phyloP scores from a whole-genome alignment of 169 alveolate genomes.

The Plasmodium sp. region DNA sequence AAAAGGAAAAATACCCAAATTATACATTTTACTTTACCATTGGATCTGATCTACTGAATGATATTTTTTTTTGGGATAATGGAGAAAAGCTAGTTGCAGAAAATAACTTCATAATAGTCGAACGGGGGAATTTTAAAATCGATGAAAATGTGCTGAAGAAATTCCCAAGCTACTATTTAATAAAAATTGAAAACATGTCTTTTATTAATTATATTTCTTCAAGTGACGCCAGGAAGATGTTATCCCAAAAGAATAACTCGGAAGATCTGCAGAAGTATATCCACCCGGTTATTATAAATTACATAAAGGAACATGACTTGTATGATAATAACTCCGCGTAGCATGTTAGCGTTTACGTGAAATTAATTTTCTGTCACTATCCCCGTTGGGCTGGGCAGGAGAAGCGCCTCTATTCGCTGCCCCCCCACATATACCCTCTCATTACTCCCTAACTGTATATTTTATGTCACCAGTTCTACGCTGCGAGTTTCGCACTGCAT shows the following conservation, averaged over 20 bases:
- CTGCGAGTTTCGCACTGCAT: background rate
- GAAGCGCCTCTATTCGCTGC: background rate
- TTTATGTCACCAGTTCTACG: background rate
- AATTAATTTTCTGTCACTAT: background rate
- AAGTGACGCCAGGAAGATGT: conserved; percentile 41
- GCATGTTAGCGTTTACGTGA: background rate
- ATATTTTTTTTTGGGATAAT: conserved; percentile 40
- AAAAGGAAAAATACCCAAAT: conserved; percentile 46
- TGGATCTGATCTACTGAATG: conserved; percentile 48
- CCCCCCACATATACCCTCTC: background rate
- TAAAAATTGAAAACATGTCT: conserved; percentile 21
- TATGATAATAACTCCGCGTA: background rate
- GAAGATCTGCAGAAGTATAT: conserved; percentile 51
- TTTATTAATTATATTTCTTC: conserved; percentile 64
- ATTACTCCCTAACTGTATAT: background rate
- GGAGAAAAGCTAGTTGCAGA: conserved; percentile 56
- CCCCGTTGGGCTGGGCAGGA: background rate
- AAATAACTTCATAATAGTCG: conserved; percentile 45
- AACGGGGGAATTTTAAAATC: conserved; percentile 56
- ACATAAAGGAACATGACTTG: conserved; percentile 35
- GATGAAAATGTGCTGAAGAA: conserved; percentile 30
- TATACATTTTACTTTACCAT: conserved; percentile 31
- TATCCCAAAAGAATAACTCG: conserved; percentile 14
- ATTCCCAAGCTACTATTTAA: conserved; percentile 56
- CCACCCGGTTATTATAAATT: conserved; percentile 20